phyloP scores from a whole-genome alignment of 2,329 filamentous ascomycete genomes.

The Gnomoniopsis sp. region DNA sequence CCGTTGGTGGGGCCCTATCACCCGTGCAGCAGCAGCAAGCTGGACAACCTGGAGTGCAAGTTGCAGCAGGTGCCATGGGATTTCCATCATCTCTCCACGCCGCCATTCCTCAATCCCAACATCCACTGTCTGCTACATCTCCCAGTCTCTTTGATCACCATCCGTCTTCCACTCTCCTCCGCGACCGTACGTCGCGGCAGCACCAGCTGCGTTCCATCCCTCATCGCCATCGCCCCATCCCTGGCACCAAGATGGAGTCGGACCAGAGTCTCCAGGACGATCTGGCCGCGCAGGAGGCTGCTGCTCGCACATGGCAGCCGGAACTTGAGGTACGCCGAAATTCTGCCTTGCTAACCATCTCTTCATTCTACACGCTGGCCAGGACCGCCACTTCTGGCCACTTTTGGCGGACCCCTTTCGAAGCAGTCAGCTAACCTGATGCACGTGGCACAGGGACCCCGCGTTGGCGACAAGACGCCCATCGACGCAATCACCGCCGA shows the following conservation, averaged over 20 bases:
- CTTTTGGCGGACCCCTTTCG: not conserved
- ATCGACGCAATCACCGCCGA: conserved; percentile 77
- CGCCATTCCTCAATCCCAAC: conserved; percentile 8
- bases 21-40: not conserved
- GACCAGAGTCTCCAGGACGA: conserved; percentile 32
- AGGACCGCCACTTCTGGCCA: conserved; percentile 17
- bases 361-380: not conserved
- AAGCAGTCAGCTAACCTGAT: conserved; percentile 25
- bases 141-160: not conserved
- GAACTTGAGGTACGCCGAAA: conserved; percentile 48
- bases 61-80: conserved; percentile 4
- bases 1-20: not conserved
- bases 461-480: conserved; percentile 74
- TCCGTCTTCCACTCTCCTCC: not conserved
- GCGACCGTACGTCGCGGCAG: conserved; percentile 12
- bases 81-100: conserved; percentile 9
- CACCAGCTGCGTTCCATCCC: not conserved
- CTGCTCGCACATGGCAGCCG: conserved; percentile 57
- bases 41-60: not conserved
- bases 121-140: conserved; percentile 8
- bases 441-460: conserved; percentile 60
- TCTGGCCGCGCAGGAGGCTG: conserved; percentile 57
- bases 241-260: conserved; percentile 35
- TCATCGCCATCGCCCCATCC: not conserved
- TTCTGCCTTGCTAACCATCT: not conserved